Evolutionary conservation across 441 rosid genomes (phyloP).

Genomic region (Mallotus japonicus): DNA sequence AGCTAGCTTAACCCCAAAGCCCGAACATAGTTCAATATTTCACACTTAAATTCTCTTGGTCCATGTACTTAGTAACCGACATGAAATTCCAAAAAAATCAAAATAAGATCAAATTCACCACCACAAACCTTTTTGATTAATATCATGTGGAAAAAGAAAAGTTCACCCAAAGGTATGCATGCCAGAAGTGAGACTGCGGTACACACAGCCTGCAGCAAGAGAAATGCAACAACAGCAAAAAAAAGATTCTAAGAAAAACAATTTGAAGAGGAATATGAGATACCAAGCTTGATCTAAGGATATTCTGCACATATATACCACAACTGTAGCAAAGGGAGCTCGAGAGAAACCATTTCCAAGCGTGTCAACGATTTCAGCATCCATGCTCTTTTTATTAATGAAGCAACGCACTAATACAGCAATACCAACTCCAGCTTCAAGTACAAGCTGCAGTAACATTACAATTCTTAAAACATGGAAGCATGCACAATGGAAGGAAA

Average conservation of each 20-base stretch:
- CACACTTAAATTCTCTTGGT: neutral
- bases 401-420: conserved; percentile 88
- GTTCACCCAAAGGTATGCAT: conserved; percentile 77
- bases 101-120: conserved; percentile 10
- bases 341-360: conserved; percentile 92
- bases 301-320: conserved; percentile 45
- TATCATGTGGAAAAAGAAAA: conserved; percentile 88
- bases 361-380: conserved; percentile 65
- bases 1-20: conserved; percentile 5
- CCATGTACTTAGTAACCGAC: conserved; percentile 4
- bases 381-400: conserved; percentile 60
- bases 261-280: conserved; percentile 15
- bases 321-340: conserved; percentile 76
- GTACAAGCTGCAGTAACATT: conserved; percentile 52
- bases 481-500: neutral
- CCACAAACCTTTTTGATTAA: conserved; percentile 74
- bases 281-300: conserved; percentile 10
- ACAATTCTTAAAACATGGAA: neutral
- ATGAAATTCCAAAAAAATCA: conserved; percentile 5
- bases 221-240: conserved; percentile 18
- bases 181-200: conserved; percentile 83
- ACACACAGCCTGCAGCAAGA: conserved; percentile 58
- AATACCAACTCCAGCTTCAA: conserved; percentile 91
- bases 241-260: conserved; percentile 2
- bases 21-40: neutral